Conservation (phyloP, 257 asterid species). For the Solanum appendiculatum region DNA sequence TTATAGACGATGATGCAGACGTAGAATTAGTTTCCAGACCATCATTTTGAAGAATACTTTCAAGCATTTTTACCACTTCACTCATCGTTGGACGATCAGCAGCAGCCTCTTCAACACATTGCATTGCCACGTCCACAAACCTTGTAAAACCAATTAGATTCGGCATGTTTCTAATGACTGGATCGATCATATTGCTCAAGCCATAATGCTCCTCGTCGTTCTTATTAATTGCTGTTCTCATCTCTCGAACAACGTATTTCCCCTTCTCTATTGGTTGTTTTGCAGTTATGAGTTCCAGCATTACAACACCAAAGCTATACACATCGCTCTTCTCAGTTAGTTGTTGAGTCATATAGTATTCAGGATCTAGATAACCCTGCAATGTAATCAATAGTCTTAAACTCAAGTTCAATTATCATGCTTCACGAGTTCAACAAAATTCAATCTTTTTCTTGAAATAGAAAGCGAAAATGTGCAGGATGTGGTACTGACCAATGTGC, state of each 20-base stretch:
- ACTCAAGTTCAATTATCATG: background rate
- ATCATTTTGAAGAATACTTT: conserved; percentile 56
- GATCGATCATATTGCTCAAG: conserved; percentile 53
- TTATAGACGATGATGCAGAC: conserved; percentile 73
- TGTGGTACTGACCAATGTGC: conserved; percentile 58
- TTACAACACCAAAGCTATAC: conserved; percentile 89
- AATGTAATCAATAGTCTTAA: background rate
- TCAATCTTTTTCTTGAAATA: background rate
- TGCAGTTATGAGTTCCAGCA: conserved; percentile 82
- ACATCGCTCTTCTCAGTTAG: conserved; percentile 88
- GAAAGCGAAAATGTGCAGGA: background rate
- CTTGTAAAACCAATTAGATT: conserved; percentile 46
- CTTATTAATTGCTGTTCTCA: conserved; percentile 39
- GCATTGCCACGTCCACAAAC: conserved; percentile 73
- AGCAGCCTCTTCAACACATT: conserved; percentile 84
- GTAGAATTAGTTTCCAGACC: conserved; percentile 62
- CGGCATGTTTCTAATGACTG: conserved; percentile 33
- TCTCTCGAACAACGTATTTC: conserved; percentile 74
- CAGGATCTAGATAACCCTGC: conserved; percentile 93
- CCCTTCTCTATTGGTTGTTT: conserved; percentile 88
- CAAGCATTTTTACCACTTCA: conserved; percentile 72
- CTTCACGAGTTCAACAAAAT: background rate
- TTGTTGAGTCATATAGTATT: conserved; percentile 93
- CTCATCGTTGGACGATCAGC: conserved; percentile 82
- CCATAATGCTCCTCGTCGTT: conserved; percentile 56